Conservation (phyloP, 2,329 filamentous ascomycete species). For the Fusarium sp. region DNA sequence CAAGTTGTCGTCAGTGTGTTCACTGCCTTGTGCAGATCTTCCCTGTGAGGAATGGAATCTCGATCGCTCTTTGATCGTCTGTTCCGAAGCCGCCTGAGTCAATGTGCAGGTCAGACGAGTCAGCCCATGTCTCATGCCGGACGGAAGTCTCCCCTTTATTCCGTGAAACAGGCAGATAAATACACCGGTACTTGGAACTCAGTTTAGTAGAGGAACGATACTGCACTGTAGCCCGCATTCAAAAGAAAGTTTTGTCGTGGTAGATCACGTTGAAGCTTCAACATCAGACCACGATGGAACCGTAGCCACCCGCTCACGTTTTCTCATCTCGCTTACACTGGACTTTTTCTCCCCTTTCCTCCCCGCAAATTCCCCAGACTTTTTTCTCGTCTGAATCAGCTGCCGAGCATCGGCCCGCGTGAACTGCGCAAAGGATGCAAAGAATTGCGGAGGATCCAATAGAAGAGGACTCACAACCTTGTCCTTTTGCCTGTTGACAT, state of each 20-base stretch:
- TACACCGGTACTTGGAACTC: background rate
- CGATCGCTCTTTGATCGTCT: constrained; percentile 31
- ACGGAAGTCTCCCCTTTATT: constrained; percentile 5
- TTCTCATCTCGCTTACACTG: background rate
- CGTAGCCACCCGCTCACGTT: constrained; percentile 1
- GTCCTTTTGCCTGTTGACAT: constrained; percentile 19
- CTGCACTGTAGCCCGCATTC: background rate
- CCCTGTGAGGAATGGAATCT: constrained; percentile 18
- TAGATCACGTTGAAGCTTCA: constrained; percentile 14
- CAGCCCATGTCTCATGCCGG: constrained; percentile 29
- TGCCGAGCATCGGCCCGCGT: constrained; percentile 33
- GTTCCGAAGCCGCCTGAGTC: constrained; percentile 3
- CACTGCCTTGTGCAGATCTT: background rate
- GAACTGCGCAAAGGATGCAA: background rate
- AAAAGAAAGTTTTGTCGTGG: constrained; percentile 6
- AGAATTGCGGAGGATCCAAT: constrained; percentile 31
- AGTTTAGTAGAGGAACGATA: background rate
- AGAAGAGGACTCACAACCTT: background rate
- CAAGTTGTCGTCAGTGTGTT: background rate
- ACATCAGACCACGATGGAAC: constrained; percentile 15
- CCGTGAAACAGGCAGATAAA: background rate
- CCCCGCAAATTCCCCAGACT: constrained; percentile 42
- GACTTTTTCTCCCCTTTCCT: background rate
- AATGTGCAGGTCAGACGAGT: constrained; percentile 3
- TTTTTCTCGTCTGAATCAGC: constrained; percentile 22